Conservation (phyloP, 352 stramenopile genomes). For the Phytophthora idaei region DNA sequence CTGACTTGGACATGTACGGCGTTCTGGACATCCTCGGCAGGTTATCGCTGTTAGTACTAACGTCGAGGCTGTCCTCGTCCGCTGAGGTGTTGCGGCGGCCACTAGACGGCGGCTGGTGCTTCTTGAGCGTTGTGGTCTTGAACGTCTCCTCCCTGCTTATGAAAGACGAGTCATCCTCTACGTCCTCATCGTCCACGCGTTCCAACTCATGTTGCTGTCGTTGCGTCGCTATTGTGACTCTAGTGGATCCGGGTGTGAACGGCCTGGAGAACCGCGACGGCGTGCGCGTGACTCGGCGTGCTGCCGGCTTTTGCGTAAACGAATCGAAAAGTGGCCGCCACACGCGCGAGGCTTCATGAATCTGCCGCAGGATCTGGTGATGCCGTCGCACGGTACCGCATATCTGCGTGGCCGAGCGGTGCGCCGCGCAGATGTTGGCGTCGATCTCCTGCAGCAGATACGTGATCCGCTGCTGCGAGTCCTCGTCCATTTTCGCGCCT, state of each 20-base stretch:
- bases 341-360: slow-evolving; percentile 74
- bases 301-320: slow-evolving; percentile 56
- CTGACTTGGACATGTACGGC: slow-evolving; percentile 60
- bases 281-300: slow-evolving; percentile 46
- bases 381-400: slow-evolving; percentile 68
- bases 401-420: slow-evolving; percentile 81
- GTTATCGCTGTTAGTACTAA: slow-evolving; percentile 68
- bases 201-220: slow-evolving; percentile 20
- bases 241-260: slow-evolving; percentile 33
- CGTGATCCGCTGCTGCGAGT: slow-evolving; percentile 80
- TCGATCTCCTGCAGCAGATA: slow-evolving; percentile 88
- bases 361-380: slow-evolving; percentile 78
- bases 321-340: slow-evolving; percentile 82
- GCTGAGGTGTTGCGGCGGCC: slow-evolving; percentile 32
- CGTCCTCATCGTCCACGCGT: slow-evolving; percentile 29
- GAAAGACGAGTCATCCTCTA: slow-evolving; percentile 49
- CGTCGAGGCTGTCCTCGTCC: slow-evolving; percentile 60
- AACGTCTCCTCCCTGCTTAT: slow-evolving; percentile 62
- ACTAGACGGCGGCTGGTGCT: slow-evolving; percentile 29
- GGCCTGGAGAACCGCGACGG: slow-evolving; percentile 41
- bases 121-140: slow-evolving; percentile 74
- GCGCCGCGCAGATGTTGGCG: slow-evolving; percentile 78
- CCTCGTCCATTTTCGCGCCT: slow-evolving; percentile 70
- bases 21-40: slow-evolving; percentile 69
- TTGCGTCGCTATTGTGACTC: background rate